Evolutionary conservation across 169 alveolate genomes (phyloP).

Genomic region (Plasmodium gallinaceum): DNA sequence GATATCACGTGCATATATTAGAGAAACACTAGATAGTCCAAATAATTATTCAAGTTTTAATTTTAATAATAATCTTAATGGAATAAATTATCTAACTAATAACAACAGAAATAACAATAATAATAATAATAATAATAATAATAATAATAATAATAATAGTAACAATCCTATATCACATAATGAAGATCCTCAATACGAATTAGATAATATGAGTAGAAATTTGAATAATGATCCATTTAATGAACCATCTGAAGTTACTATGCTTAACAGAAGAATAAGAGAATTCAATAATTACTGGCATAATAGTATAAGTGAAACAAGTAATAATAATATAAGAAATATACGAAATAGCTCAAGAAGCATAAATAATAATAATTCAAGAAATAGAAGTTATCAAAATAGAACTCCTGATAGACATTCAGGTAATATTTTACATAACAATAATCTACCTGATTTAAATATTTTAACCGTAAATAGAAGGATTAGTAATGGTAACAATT

Average conservation of each 20-base stretch:
- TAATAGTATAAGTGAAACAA: slow-evolving; percentile 2
- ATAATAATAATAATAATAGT: background rate
- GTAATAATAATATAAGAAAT: background rate
- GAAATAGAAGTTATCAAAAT: slow-evolving; percentile 1
- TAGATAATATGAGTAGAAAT: background rate
- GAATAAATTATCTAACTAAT: background rate
- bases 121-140: background rate
- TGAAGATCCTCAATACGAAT: background rate
- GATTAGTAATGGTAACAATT: background rate
- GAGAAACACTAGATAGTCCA: slow-evolving; percentile 13
- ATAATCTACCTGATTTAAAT: too few species aligned
- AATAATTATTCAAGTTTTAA: slow-evolving; percentile 10
- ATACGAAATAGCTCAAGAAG: background rate
- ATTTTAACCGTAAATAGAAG: too few species aligned
- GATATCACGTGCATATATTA: slow-evolving; percentile 27
- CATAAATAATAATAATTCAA: background rate
- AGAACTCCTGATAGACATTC: slow-evolving; percentile 28
- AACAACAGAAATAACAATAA: background rate
- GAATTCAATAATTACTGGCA: slow-evolving; percentile 66
- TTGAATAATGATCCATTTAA: slow-evolving; percentile 26
- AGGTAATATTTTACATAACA: background rate
- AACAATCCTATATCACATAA: background rate
- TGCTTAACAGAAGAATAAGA: slow-evolving; percentile 63
- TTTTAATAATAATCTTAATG: slow-evolving; percentile 9
- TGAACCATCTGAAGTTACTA: slow-evolving; percentile 71